Percentiles rank a stretch among this genome's conserved stretches.
These are phyloP conservation scores for Prinsepia uniflora DNA, from an alignment of 306 rosid genomes.

Conservation along the genomic window DNA sequence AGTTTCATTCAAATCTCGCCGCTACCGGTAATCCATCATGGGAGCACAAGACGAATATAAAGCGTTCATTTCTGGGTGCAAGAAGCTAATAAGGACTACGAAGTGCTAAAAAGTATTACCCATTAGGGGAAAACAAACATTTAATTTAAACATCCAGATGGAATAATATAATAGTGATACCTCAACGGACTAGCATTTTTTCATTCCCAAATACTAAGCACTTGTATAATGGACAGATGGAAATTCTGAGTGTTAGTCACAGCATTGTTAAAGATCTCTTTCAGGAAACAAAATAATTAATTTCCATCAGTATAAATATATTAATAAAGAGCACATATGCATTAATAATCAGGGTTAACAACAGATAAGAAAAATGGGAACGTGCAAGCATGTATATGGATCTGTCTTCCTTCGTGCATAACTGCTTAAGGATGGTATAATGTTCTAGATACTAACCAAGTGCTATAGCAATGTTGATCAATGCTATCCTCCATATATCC, in stretches of 20 bases:
- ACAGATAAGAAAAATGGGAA: neutral
- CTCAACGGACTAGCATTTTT: neutral
- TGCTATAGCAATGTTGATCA: conserved; percentile 68
- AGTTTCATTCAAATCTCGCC: neutral
- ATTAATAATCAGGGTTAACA: neutral
- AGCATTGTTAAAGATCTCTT: neutral
- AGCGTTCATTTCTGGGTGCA: neutral
- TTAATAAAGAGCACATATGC: neutral
- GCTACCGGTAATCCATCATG: neutral
- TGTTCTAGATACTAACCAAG: conserved; percentile 58
- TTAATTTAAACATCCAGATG: neutral
- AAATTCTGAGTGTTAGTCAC: neutral
- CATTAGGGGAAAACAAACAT: neutral
- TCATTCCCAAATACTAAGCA: neutral
- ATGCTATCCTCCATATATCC: conserved; percentile 77
- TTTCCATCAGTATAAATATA: neutral
- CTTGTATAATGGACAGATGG: neutral
- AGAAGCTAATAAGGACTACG: neutral
- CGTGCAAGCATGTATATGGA: neutral
- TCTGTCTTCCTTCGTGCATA: neutral
- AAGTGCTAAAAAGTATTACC: neutral
- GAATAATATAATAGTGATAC: neutral
- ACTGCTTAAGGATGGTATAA: neutral
- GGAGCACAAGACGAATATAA: neutral
- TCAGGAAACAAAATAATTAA: neutral